Percentiles rank a stretch among this genome's conserved stretches.
These are phyloP conservation scores for Penicillium goetzii DNA, from an alignment of 495 filamentous ascomycete genomes.

Conservation along the genomic window DNA sequence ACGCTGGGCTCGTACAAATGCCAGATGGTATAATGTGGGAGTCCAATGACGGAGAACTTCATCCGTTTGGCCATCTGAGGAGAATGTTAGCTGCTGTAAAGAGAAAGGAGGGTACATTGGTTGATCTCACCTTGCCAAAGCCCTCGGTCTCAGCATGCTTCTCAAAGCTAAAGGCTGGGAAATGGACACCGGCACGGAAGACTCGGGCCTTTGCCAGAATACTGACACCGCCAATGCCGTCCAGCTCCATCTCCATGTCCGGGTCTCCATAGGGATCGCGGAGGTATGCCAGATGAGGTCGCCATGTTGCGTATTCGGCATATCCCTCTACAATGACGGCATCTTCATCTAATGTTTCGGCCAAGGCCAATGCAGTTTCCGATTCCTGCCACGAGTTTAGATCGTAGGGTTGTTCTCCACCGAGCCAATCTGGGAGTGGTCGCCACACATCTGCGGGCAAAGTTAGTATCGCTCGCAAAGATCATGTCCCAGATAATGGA, in stretches of 20 bases:
- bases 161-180: constrained; percentile 98
- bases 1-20: constrained; percentile 98
- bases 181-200: constrained; percentile 93
- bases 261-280: constrained; percentile 97
- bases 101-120: background rate
- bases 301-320: constrained; percentile 98
- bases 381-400: constrained; percentile 99
- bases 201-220: constrained; percentile 96
- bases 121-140: constrained; percentile 83
- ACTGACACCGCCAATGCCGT: constrained; percentile 95
- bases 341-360: constrained; percentile 95
- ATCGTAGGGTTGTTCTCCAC: constrained; percentile 98
- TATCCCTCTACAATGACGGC: constrained; percentile 99
- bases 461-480: constrained; percentile 5
- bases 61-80: constrained; percentile 92
- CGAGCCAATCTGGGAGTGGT: constrained; percentile 97
- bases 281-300: constrained; percentile 95
- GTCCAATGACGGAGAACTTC: constrained; percentile 92
- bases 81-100: constrained; percentile 35
- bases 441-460: constrained; percentile 86
- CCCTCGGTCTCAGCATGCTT: constrained; percentile 98
- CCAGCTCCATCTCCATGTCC: constrained; percentile 99
- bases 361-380: constrained; percentile 90
- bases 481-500: background rate
- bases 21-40: constrained; percentile 99